Base-by-base conservation (phyloP, 257 asterid species). In the Capsicum chinense region DNA sequence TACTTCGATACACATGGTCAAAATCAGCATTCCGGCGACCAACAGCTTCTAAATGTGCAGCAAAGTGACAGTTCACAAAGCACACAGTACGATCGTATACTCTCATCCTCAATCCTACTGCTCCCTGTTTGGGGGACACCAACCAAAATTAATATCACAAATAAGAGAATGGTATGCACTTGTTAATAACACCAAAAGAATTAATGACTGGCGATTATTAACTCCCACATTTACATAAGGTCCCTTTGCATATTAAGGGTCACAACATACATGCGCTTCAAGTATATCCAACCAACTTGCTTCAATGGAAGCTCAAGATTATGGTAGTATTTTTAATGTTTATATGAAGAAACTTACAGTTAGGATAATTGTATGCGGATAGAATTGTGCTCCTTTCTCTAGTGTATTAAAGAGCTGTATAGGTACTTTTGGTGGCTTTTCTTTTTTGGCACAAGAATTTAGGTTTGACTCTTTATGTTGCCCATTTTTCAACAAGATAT, bases 21-120 rank as follows among this genome's bases (percentile, higher is more conserved):
- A 93, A 97, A 91, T 97, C 99, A 74, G 95, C 97, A 88, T 97
- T 97, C 73, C 99, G 93, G 67, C 99, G 97, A 86, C 85, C 87
- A 48, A 93, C 97, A 78, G 98, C 99, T 76, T 93, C 99, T 84
- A 97, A 88, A 84, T 97, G 99, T 9, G 99, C 99, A 84, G 99
- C 99, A 85, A 97, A 97, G 88, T 97, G 99, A 85, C 99, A 97
- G 86, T 97, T 97, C 79, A 95, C 97, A 87, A 95, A 97, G 92
- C 99, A 97, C 89, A 97, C 79, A 84, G 85, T 89, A 64, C 98
- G 90, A 85, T 89, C 95, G 71, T 91, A 95, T 69, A 93, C 93
- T 87, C 98, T 92, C 98, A 97, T 90, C 88, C 98, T 93, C 91
- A 97, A 86, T 86, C 98, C 99, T 90, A 95, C 98, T 56, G 98